Base-by-base conservation (phyloP, 768 basidiomycete species). In the Agrocybe praecox region DNA sequence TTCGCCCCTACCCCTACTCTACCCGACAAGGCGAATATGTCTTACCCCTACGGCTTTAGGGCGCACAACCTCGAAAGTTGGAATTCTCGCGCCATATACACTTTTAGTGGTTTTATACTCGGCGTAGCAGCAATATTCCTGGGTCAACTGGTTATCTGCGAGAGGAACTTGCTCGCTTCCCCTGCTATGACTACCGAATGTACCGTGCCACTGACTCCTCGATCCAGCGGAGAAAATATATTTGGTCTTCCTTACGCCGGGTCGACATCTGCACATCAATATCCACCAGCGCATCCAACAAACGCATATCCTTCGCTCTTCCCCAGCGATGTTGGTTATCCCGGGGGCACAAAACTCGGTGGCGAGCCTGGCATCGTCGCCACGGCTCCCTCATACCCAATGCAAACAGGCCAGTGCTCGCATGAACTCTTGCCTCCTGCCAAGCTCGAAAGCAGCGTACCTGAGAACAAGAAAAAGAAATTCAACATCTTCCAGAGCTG, bases 341-440 rank as follows among this genome's bases (percentile, higher is more conserved):
- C 87, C 2, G 92, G 92, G 14, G 79, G 76, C 22, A 94, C 91
- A 1, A 88, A 89, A 0, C 94, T 91, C 0, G 90, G 90, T 17
- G 90, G 86, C 6, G 90, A 92, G 64, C 78, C 90, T 1, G 89
- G 78, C 2, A 73, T 91, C 33, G 81, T 92, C 23, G 80, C 79
- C 3, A 92, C 90, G 4, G 90, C 88, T 0, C 90, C 90, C 14
- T 73, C 81, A n/a, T 91, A 92, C 65, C 92, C 92, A 9, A 64
- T 89, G 14, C 90, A 94, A 52, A 84, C 86, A 0, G 89, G 85
- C 10, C 65, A 66, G 55, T 72, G 70, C 10, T 85, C 86, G 1
- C 77, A 87, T 2, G 77, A 85, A 46, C 81, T 92, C 46, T 76
- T 91, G 24, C 71, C 69, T n/a, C 86, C 89, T 1, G 60, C 74